Base-by-base conservation (phyloP, 179 eudicot genomes). In the Beta corolliflora region DNA sequence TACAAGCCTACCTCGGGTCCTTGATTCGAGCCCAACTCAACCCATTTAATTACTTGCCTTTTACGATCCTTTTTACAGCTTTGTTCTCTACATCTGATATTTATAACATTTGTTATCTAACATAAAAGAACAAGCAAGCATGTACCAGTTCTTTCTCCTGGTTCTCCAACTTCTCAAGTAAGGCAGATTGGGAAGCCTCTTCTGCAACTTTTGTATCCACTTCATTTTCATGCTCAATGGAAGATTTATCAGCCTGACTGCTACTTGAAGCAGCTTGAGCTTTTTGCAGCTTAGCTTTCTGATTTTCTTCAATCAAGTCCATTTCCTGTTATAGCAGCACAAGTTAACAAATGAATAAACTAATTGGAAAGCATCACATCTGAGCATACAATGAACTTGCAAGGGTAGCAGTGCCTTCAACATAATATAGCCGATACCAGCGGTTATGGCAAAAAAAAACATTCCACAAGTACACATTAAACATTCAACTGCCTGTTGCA, bases 71-170 rank as follows among this genome's bases (percentile, higher is more conserved):
- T 13, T 14, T 50, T 74, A 58, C 13, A 46, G n/a, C 71, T n/a
- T 74, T 5, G 63, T 52, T 73, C 46, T 13, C 15, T 59, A 18
- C 9, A 29, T 70, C 52, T n/a, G 12, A 15, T 29, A 21, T 21
- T 41, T 16, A 11, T 44, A 45, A 41, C 18, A 23, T 46, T 18
- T 14, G 4, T 46, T 52, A 66, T 55, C 55, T 25, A 61, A 56
- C 45, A 36, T 64, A n/a, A 36, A 54, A 80, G 67, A 63, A 61
- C 19, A 77, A 45, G 70, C 41, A 53, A 74, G 65, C 64, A 55
- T 12, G 13, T 53, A 95, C 98, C 94, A 91, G 65, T 83, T 91
- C 97, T 78, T 88, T 86, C 85, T 89, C 90, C 90, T 90, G 90
- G 87, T 84, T 90, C 85, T 95, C 97, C 82, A 95, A 82, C 87